A percentile compares a stretch with the other conserved stretches of the same genome.
phyloP scores from a whole-genome alignment of 345 rosid species.

The Dipteronia dyeriana region DNA sequence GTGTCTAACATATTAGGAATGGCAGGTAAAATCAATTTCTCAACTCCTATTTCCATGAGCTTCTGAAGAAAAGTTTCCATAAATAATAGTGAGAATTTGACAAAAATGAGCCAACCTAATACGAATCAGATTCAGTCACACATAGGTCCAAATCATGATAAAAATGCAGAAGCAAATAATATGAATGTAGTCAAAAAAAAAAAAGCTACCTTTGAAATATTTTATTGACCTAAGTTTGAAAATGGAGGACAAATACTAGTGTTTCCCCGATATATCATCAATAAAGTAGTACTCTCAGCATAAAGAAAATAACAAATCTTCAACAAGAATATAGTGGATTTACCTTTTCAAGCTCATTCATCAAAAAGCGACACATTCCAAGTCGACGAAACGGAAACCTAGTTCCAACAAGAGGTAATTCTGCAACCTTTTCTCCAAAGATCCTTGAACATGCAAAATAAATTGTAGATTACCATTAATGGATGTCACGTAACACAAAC shows the following conservation, averaged over 20 bases:
- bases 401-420: conserved; percentile 65
- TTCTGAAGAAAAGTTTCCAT: conserved; percentile 42
- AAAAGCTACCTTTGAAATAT: too few relatives aligned
- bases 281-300: background rate
- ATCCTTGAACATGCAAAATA: conserved; percentile 43
- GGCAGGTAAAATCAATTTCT: conserved; percentile 78
- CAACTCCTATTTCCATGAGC: conserved; percentile 61
- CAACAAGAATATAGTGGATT: conserved; percentile 16
- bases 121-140: background rate
- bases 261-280: background rate
- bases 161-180: background rate
- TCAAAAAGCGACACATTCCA: conserved; percentile 61
- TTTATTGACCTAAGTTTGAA: background rate
- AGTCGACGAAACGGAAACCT: conserved; percentile 49
- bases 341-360: conserved; percentile 65
- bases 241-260: background rate
- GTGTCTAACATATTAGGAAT: conserved; percentile 57
- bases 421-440: conserved; percentile 59
- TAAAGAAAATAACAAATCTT: conserved; percentile 9
- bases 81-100: conserved; percentile 4
- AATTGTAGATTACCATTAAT: conserved; percentile 15
- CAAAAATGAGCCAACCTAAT: background rate
- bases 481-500: background rate
- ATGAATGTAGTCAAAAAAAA: background rate
- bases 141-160: background rate